A percentile compares a stretch with the other conserved stretches of the same genome.
Conservation (phyloP, 2,329 filamentous ascomycete genomes). For the Plectosphaerella cucumerina region DNA sequence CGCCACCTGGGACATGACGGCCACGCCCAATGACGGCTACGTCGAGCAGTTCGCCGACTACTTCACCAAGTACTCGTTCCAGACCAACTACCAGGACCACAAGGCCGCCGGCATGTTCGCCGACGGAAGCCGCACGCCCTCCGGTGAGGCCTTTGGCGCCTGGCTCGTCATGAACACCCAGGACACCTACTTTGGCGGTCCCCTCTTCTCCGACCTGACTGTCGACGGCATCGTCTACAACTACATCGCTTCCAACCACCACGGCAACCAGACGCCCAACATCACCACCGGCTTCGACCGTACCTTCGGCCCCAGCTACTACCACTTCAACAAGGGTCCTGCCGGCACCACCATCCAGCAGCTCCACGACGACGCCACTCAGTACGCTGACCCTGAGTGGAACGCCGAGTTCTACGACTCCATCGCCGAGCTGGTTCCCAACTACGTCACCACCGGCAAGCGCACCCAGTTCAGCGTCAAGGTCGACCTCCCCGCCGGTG, state of each 20-base stretch:
- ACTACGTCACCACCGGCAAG: constrained; percentile 49
- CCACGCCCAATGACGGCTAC: constrained; percentile 47
- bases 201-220: constrained; percentile 53
- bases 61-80: constrained; percentile 61
- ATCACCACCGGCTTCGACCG: constrained; percentile 58
- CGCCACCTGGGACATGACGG: constrained; percentile 55
- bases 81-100: constrained; percentile 50
- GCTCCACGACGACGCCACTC: constrained; percentile 49
- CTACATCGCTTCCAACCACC: constrained; percentile 55
- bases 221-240: constrained; percentile 62
- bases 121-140: constrained; percentile 32
- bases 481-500: constrained; percentile 46
- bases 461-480: constrained; percentile 47
- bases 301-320: constrained; percentile 58
- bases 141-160: constrained; percentile 47
- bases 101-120: constrained; percentile 45
- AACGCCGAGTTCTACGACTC: constrained; percentile 59
- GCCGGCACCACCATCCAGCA: constrained; percentile 38
- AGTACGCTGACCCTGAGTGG: constrained; percentile 48
- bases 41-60: constrained; percentile 50
- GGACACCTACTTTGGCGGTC: constrained; percentile 55
- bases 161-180: constrained; percentile 59
- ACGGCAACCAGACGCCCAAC: constrained; percentile 55
- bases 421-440: constrained; percentile 55
- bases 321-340: constrained; percentile 54